A percentile compares a stretch with the other conserved stretches of the same genome.
Conservation (phyloP, 2,329 filamentous ascomycete genomes). For the Xylariaceae sp. region DNA sequence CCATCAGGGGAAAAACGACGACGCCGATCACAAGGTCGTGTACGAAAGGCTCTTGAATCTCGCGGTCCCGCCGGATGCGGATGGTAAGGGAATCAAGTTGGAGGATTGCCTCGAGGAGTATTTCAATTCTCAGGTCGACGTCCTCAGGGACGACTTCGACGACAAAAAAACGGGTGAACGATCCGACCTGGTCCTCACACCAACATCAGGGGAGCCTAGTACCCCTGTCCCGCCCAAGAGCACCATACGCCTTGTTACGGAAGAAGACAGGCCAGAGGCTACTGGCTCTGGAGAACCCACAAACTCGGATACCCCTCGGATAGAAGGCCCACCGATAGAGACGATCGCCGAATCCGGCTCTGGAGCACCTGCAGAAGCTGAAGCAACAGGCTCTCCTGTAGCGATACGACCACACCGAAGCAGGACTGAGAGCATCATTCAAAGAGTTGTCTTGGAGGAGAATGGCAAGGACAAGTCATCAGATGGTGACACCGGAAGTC, state of each 20-base stretch:
- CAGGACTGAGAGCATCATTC: conserved; percentile 52
- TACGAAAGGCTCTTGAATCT: conserved; percentile 88
- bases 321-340: background rate
- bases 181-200: conserved; percentile 26
- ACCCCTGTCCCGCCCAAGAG: conserved; percentile 11
- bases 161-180: conserved; percentile 35
- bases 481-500: conserved; percentile 32
- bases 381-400: no score
- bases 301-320: conserved; percentile 6
- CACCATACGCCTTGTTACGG: conserved; percentile 27
- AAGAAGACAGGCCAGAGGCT: conserved; percentile 15
- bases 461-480: conserved; percentile 35
- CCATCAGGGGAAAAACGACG: conserved; percentile 77
- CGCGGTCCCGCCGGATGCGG: conserved; percentile 71
- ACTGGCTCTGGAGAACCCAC: conserved; percentile 10
- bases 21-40: conserved; percentile 89
- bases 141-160: conserved; percentile 62
- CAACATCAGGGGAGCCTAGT: conserved; percentile 6
- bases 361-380: no score
- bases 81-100: conserved; percentile 65
- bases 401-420: conserved; percentile 23
- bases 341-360: background rate
- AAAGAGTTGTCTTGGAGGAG: conserved; percentile 48
- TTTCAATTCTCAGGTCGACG: conserved; percentile 90
- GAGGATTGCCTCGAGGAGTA: conserved; percentile 91